Conservation (phyloP, 495 filamentous ascomycete species). For the Hyphodiscus hymeniophilus region DNA sequence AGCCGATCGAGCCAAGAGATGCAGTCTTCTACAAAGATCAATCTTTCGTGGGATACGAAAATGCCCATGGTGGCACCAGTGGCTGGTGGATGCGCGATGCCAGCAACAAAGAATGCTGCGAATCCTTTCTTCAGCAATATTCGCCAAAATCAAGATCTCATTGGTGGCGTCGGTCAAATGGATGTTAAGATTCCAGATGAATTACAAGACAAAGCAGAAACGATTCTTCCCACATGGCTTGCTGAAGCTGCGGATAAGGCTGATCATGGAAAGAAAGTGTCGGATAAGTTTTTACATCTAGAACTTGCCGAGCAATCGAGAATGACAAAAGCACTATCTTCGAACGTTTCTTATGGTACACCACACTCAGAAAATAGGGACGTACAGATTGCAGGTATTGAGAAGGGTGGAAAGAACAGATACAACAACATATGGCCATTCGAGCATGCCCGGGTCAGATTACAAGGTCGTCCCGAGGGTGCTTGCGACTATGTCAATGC, state of each 20-base stretch:
- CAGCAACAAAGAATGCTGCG: constrained; percentile 51
- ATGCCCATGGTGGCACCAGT: constrained; percentile 60
- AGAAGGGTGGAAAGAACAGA: constrained; percentile 89
- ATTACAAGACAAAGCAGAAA: constrained; percentile 38
- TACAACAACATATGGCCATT: constrained; percentile 98
- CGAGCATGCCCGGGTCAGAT: constrained; percentile 81
- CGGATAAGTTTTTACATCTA: constrained; percentile 74
- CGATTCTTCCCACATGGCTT: constrained; percentile 68
- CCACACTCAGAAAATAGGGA: constrained; percentile 22
- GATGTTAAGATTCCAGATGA: constrained; percentile 59
- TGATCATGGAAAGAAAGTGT: constrained; percentile 71
- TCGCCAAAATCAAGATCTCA: constrained; percentile 91
- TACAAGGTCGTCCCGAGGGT: constrained; percentile 60
- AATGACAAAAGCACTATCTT: constrained; percentile 83
- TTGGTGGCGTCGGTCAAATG: constrained; percentile 90
- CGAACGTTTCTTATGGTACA: constrained; percentile 46
- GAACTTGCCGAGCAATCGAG: constrained; percentile 80
- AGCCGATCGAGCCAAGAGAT: constrained; percentile 28
- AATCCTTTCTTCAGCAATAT: constrained; percentile 97
- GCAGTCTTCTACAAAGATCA: constrained; percentile 34
- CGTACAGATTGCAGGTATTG: constrained; percentile 73
- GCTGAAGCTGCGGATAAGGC: constrained; percentile 51
- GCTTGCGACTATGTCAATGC: constrained; percentile 95
- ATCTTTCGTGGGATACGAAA: constrained; percentile 38
- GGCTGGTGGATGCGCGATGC: constrained; percentile 80